Percentiles rank a stretch among this genome's conserved stretches.
Evolutionary conservation across 164 flowering plant genomes (phyloP).

Genomic region (Vitis labrusca): DNA sequence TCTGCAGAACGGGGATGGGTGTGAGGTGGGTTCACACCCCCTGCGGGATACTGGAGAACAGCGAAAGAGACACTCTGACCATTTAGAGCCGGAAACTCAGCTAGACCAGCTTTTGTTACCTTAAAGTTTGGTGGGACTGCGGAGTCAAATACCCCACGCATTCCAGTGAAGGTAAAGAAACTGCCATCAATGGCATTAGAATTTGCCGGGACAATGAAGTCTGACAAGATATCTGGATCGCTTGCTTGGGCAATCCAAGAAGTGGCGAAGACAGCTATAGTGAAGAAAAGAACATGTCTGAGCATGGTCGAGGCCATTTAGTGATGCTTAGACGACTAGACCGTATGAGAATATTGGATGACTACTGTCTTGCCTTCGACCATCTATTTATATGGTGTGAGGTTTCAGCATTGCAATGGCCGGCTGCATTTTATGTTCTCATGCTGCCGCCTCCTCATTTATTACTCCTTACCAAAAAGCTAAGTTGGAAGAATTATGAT

Average conservation of each 20-base stretch:
- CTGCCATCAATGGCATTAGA: not conserved
- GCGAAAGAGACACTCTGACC: slow-evolving; percentile 19
- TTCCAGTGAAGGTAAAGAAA: slow-evolving; percentile 19
- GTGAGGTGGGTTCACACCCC: slow-evolving; percentile 21
- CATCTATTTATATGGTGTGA: no score
- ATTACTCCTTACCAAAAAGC: no score
- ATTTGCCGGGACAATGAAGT: slow-evolving; percentile 17
- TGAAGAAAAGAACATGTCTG: no score
- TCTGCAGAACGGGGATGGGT: slow-evolving; percentile 31
- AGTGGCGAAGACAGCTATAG: no score
- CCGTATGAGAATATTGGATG: no score
- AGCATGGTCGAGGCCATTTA: no score
- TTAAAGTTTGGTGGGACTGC: slow-evolving; percentile 2
- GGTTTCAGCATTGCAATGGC: no score
- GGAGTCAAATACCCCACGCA: not conserved
- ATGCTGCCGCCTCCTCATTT: no score
- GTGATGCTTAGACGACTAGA: no score
- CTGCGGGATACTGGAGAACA: slow-evolving; percentile 8
- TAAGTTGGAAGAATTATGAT: no score
- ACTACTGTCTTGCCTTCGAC: no score
- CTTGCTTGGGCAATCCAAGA: not conserved
- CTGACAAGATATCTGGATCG: slow-evolving; percentile 20
- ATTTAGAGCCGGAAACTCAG: slow-evolving; percentile 16
- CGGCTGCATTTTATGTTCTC: no score
- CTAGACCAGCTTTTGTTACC: slow-evolving; percentile 6